phyloP scores from a whole-genome alignment of 129 eudicot species.

The Tanacetum coccineum region DNA sequence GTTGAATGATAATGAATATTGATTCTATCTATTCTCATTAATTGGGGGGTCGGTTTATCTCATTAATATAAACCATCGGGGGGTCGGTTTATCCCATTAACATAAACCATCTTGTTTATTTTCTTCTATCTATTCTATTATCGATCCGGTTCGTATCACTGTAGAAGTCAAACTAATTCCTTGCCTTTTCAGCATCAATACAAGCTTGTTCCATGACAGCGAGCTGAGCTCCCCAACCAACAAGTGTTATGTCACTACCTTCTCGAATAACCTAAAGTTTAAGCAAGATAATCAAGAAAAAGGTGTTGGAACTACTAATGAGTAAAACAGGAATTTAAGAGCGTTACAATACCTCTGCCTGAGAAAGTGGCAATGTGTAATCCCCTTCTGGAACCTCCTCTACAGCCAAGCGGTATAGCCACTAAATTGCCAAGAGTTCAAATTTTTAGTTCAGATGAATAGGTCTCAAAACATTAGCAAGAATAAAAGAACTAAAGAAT shows the following conservation, averaged over 20 bases:
- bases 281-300: conserved; percentile 22
- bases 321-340: not conserved
- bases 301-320: not conserved
- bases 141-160: no score
- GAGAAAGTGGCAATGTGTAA: conserved; percentile 85
- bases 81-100: no score
- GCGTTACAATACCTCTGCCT: conserved; percentile 73
- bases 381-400: conserved; percentile 96
- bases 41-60: no score
- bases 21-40: no score
- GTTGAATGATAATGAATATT: no score
- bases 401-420: conserved; percentile 91
- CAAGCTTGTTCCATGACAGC: conserved; percentile 90
- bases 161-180: conserved; percentile 1
- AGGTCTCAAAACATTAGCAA: not conserved
- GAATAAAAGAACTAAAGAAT: not conserved
- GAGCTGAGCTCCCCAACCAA: conserved; percentile 99
- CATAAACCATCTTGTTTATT: no score
- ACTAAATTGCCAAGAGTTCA: conserved; percentile 34
- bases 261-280: conserved; percentile 67
- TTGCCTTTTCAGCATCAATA: conserved; percentile 83
- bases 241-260: conserved; percentile 91
- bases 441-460: not conserved
- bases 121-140: no score
- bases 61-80: no score